Conservation (phyloP, 306 rosid genomes). For the Echinosophora koreensis region DNA sequence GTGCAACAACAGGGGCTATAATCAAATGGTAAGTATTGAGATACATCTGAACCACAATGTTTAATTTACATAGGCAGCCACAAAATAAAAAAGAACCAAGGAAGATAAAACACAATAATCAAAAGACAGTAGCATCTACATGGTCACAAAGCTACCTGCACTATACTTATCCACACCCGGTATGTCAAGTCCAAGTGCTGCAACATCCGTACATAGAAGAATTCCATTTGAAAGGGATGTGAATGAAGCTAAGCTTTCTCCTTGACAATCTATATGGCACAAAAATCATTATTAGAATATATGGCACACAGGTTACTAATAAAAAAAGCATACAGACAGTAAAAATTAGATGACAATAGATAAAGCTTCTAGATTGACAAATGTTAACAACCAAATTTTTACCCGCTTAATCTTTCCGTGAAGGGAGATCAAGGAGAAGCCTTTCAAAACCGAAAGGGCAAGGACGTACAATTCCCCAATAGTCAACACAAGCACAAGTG, state of each 20-base stretch:
- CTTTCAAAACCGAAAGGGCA: constrained; percentile 70
- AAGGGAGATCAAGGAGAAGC: constrained; percentile 70
- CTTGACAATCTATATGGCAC: constrained; percentile 65
- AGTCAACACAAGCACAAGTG: constrained; percentile 98
- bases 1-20: constrained; percentile 44
- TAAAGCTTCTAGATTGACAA: constrained; percentile 28
- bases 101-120: too few species aligned
- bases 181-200: constrained; percentile 97
- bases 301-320: background rate
- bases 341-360: background rate
- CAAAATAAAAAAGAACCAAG: too few species aligned
- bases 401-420: constrained; percentile 99
- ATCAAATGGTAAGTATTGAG: constrained; percentile 27
- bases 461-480: constrained; percentile 92
- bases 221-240: constrained; percentile 83
- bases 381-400: constrained; percentile 15
- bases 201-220: constrained; percentile 96
- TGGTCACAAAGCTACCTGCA: too few species aligned
- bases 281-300: background rate
- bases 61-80: constrained; percentile 42
- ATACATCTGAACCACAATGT: constrained; percentile 12
- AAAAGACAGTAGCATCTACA: too few species aligned
- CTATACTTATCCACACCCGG: constrained; percentile 95
- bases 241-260: constrained; percentile 88
- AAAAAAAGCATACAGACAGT: constrained; percentile 7